Evolutionary conservation across 768 basidiomycete species (phyloP).

Genomic region (Collybia sp.): DNA sequence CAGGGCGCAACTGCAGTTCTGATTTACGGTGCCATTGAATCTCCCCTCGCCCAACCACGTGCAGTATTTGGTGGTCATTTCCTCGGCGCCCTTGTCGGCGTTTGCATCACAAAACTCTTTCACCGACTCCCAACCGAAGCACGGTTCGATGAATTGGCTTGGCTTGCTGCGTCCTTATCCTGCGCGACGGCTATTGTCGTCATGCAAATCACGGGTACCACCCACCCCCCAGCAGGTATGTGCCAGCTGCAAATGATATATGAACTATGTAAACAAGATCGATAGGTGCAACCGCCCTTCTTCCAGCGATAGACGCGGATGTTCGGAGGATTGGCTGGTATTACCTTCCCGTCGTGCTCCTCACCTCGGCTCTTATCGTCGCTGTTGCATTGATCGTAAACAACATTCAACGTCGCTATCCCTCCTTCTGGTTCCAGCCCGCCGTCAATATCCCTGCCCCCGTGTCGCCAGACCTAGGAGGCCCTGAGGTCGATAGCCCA

Average conservation of each 20-base stretch:
- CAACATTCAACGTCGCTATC: constrained; percentile 48
- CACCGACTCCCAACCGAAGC: constrained; percentile 36
- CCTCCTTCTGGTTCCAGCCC: constrained; percentile 40
- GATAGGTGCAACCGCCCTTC: constrained; percentile 47
- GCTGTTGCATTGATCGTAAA: constrained; percentile 41
- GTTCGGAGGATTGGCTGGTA: constrained; percentile 46
- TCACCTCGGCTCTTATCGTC: constrained; percentile 40
- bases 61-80: constrained; percentile 48
- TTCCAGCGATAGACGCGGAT: constrained; percentile 38
- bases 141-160: constrained; percentile 37
- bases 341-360: constrained; percentile 45
- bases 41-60: constrained; percentile 49
- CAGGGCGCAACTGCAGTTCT: constrained; percentile 55
- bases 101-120: constrained; percentile 49
- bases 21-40: constrained; percentile 48
- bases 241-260: neutral
- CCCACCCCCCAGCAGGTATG: constrained; percentile 50
- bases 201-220: constrained; percentile 50
- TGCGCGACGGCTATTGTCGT: constrained; percentile 35
- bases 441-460: constrained; percentile 12
- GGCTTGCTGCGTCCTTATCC: constrained; percentile 44
- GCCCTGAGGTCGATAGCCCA: constrained; percentile 1
- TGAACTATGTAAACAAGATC: neutral
- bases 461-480: constrained; percentile 10
- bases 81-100: constrained; percentile 41